Conservation (phyloP, 768 basidiomycete genomes). For the Pleurotus giganteus region DNA sequence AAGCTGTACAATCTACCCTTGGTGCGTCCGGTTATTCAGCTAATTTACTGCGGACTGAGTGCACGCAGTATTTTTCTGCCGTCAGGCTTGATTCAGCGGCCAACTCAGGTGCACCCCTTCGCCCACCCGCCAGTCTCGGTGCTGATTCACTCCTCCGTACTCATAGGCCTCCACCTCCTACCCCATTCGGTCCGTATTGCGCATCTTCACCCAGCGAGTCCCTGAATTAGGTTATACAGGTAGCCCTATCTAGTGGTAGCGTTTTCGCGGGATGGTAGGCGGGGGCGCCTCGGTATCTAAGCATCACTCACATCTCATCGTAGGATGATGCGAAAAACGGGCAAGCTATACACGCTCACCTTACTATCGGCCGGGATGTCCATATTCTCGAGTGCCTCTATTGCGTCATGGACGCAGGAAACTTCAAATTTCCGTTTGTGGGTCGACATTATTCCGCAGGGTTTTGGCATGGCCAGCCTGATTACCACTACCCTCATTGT, state of each 20-base stretch:
- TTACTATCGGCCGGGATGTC: conserved; percentile 60
- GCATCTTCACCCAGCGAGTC: conserved; percentile 12
- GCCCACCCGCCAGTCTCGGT: conserved; percentile 10
- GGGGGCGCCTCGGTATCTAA: conserved; percentile 4
- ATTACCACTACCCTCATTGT: conserved; percentile 89
- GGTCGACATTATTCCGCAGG: conserved; percentile 78
- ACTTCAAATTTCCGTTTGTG: conserved; percentile 65
- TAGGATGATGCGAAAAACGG: conserved; percentile 85
- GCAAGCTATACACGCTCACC: conserved; percentile 79
- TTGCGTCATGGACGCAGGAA: conserved; percentile 65
- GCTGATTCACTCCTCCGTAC: conserved; percentile 14
- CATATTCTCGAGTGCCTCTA: conserved; percentile 56
- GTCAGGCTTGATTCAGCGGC: conserved; percentile 70
- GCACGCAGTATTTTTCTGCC: conserved; percentile 73
- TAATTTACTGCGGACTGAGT: conserved; percentile 8
- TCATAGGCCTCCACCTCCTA: conserved; percentile 75
- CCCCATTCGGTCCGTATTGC: conserved; percentile 75
- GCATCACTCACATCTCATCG: neutral
- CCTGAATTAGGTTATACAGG: conserved; percentile 36
- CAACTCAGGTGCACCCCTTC: conserved; percentile 56
- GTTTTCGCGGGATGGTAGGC: conserved; percentile 83
- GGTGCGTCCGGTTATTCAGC: conserved; percentile 37
- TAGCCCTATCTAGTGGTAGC: conserved; percentile 82
- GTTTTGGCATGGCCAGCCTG: conserved; percentile 80
- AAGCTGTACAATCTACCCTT: conserved; percentile 86